Evolutionary conservation across 83 land plant species (phyloP).

Genomic region (Picea abies): DNA sequence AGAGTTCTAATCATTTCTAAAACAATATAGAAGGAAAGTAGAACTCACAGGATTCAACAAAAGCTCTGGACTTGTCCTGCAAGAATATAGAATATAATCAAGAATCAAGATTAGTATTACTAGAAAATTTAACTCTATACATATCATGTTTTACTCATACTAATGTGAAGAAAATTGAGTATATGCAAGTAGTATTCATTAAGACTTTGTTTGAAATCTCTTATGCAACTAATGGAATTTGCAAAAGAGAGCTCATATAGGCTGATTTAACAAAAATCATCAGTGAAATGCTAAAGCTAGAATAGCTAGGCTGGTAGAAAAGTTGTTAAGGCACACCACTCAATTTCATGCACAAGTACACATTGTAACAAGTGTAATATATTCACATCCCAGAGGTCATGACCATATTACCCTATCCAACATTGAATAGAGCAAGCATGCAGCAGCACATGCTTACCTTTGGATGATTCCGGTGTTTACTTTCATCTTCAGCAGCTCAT

Average conservation of each 20-base stretch:
- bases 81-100: constrained; percentile 9
- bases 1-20: background rate
- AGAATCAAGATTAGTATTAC: background rate
- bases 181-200: too few species aligned
- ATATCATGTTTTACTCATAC: background rate
- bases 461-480: too few species aligned
- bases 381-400: too few species aligned
- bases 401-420: too few species aligned
- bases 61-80: constrained; percentile 94
- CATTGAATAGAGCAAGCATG: too few species aligned
- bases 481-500: too few species aligned
- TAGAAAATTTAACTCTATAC: background rate
- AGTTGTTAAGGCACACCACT: background rate
- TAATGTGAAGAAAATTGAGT: too few species aligned
- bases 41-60: constrained; percentile 87
- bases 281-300: background rate
- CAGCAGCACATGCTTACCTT: too few species aligned
- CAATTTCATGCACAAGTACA: background rate
- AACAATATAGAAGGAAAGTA: background rate
- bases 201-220: background rate
- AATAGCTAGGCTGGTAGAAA: background rate
- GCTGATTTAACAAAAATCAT: background rate
- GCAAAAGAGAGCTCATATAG: background rate
- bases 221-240: background rate
- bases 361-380: background rate